Conservation (phyloP, 371 early-diverging fungal species). For the Actinomortierella ambigua region DNA sequence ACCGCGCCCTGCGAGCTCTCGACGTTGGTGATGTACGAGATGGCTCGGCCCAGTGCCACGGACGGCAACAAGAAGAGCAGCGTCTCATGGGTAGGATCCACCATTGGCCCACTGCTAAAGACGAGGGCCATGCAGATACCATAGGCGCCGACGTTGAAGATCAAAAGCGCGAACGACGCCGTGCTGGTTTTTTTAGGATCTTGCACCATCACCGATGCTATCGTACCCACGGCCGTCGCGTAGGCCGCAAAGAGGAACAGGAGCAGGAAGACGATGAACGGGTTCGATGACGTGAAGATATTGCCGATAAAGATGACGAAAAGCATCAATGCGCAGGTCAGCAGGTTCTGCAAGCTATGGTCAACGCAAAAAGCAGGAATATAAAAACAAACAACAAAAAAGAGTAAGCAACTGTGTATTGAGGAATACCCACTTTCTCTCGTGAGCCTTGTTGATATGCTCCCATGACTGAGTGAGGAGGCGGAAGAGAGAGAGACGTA, state of each 20-base stretch:
- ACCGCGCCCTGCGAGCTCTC: slow-evolving; percentile 38
- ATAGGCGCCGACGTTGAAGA: slow-evolving; percentile 19
- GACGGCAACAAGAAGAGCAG: slow-evolving; percentile 44
- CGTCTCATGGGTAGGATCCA: slow-evolving; percentile 26
- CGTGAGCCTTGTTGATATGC: too few species aligned
- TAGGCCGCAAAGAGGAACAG: slow-evolving; percentile 43
- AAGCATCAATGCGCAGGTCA: slow-evolving; percentile 35
- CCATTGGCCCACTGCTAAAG: slow-evolving; percentile 9
- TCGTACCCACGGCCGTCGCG: slow-evolving; percentile 34
- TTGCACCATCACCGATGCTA: slow-evolving; percentile 29
- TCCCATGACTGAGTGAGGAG: too few species aligned
- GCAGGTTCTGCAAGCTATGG: slow-evolving; percentile 26
- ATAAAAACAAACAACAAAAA: neutral
- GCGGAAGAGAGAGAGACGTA: slow-evolving; percentile 5
- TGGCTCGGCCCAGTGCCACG: slow-evolving; percentile 44
- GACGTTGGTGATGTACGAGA: slow-evolving; percentile 34
- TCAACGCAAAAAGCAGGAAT: neutral
- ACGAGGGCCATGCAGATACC: slow-evolving; percentile 26
- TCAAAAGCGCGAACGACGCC: slow-evolving; percentile 18
- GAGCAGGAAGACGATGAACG: slow-evolving; percentile 31
- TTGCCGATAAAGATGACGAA: slow-evolving; percentile 36
- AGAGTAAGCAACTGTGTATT: too few species aligned
- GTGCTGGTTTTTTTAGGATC: slow-evolving; percentile 45
- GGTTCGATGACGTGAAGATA: slow-evolving; percentile 32
- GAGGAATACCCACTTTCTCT: too few species aligned